Evolutionary conservation across 164 flowering plant genomes (phyloP).

Genomic region (Nymphaea colorata): DNA sequence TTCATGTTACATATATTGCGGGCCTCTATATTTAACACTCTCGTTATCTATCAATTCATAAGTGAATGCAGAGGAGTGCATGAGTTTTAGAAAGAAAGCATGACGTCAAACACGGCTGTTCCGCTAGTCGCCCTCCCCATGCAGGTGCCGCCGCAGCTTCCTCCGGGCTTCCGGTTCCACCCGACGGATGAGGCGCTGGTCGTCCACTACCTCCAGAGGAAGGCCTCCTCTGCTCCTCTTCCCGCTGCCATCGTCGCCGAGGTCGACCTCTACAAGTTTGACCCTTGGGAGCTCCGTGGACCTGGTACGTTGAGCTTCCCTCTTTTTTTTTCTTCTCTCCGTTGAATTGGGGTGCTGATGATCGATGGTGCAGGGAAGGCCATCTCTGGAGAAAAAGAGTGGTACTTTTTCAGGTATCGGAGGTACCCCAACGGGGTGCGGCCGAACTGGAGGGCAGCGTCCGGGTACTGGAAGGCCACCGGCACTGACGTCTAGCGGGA

Average conservation of each 20-base stretch:
- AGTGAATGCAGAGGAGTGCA: too few relatives aligned
- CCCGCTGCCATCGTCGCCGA: slow-evolving; percentile 78
- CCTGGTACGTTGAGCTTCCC: neutral
- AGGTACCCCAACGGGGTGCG: neutral
- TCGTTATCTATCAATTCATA: too few relatives aligned
- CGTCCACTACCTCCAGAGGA: slow-evolving; percentile 72
- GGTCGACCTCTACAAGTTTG: slow-evolving; percentile 54
- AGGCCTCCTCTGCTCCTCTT: slow-evolving; percentile 46
- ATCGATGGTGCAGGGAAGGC: neutral
- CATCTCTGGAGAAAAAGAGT: neutral
- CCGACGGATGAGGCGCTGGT: slow-evolving; percentile 80
- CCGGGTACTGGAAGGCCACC: too few relatives aligned
- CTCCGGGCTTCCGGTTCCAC: slow-evolving; percentile 77
- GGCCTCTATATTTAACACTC: too few relatives aligned
- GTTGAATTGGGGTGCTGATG: neutral
- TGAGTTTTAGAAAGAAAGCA: too few relatives aligned
- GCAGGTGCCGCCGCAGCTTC: slow-evolving; percentile 16
- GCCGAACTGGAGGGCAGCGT: neutral
- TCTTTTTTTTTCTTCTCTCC: neutral
- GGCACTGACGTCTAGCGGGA: too few relatives aligned
- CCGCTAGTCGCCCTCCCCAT: too few relatives aligned
- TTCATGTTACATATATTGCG: too few relatives aligned
- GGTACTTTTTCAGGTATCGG: neutral
- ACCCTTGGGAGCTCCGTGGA: slow-evolving; percentile 91
- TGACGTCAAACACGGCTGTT: too few relatives aligned